Evolutionary conservation across 2,329 filamentous ascomycete genomes (phyloP), one percentile per base, ranked within the genome.

Genomic region (Colletotrichum sp.): DNA sequence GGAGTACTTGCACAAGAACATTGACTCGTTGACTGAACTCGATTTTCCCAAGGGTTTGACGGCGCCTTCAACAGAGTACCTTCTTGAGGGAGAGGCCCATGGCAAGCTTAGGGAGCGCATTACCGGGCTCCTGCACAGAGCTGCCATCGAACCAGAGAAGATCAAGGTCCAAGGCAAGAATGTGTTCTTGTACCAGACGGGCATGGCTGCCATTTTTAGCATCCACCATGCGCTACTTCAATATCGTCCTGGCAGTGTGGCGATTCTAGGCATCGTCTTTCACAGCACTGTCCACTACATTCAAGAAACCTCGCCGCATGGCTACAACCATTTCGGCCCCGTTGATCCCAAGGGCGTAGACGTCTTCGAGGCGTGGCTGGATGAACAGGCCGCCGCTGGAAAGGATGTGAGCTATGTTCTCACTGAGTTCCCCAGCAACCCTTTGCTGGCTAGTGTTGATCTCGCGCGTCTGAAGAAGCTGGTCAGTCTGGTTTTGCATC

Each of bases 171-270:
- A n/a, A 1, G 69, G 76, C 6, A 81, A 81, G 5, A 88, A 91
- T 73, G 84, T 91, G 2, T 90, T 84, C 64, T 81, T 91, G 24
- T 90, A 87, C 76, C 84, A 86, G 7, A 87, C 87, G 0, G 89
- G 89, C 31, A 91, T 91, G 89, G 85, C 85, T 1, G 83, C 86
- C 31, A 85, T 91, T 13, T 88, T 85, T 69, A 80, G 84, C 29
- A 74, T 84, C 3, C 86, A 86, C 43, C 81, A 82, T 54, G 80
- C 82, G 4, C 77, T 90, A 12, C 73, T 81, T 4, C 76, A 79
- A 31, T 76, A 82, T 34, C 81, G 83, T 3, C 79, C 82, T 0
- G 78, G 81, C 4, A 82, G 81, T 38, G 81, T 84, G 7, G 83
- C 87, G 8, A 80, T 87, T 15, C 82, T 91, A 31, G 89, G 89